Conservation (phyloP, 768 basidiomycete genomes). For the Phallus indusiatus region DNA sequence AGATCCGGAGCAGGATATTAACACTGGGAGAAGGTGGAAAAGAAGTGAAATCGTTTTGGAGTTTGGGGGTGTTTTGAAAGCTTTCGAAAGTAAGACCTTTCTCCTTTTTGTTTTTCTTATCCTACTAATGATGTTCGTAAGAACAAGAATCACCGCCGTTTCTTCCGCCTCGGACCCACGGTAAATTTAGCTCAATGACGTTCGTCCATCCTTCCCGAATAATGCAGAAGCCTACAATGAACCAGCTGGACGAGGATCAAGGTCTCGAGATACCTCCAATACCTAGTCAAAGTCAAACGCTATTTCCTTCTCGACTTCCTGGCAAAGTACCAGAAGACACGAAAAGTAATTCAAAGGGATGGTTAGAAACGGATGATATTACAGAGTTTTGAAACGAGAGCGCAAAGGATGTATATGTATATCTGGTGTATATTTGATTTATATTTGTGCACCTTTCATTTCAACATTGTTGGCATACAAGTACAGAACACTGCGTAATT, state of each 20-base stretch:
- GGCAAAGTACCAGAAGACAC: slow-evolving; percentile 20
- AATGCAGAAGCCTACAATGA: slow-evolving; percentile 14
- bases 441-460: background rate
- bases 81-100: slow-evolving; percentile 16
- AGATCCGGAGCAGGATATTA: background rate
- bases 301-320: slow-evolving; percentile 24
- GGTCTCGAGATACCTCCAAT: background rate
- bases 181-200: slow-evolving; percentile 41
- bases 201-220: slow-evolving; percentile 25
- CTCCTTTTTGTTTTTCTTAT: slow-evolving; percentile 10
- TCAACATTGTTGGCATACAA: background rate
- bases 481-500: background rate
- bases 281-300: slow-evolving; percentile 11
- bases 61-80: slow-evolving; percentile 50
- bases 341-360: slow-evolving; percentile 18
- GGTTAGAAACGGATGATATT: slow-evolving; percentile 27
- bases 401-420: background rate
- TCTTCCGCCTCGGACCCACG: slow-evolving; percentile 26
- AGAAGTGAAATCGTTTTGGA: slow-evolving; percentile 42
- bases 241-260: slow-evolving; percentile 12
- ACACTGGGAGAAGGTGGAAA: slow-evolving; percentile 37
- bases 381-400: slow-evolving; percentile 21
- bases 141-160: too few species aligned
- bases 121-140: too few species aligned
- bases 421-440: background rate